A percentile compares a stretch with the other conserved stretches of the same genome.
Evolutionary conservation across 2,329 filamentous ascomycete genomes (phyloP).

Genomic region (Talaromyces sp.): DNA sequence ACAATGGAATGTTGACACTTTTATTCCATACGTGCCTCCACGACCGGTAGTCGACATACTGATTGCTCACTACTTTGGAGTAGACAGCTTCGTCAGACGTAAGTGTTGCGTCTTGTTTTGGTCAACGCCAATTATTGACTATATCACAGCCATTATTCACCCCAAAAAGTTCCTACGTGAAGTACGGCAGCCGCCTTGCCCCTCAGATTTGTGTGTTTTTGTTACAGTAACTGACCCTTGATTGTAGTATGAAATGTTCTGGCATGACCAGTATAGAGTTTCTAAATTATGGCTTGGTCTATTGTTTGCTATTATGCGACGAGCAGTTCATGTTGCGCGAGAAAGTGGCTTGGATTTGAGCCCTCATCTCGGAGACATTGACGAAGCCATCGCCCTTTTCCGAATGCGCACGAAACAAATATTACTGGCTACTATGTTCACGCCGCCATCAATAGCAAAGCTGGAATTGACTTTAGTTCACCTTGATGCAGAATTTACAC

Average conservation of each 20-base stretch:
- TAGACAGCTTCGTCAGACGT: slow-evolving; percentile 7
- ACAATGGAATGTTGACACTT: slow-evolving; percentile 11
- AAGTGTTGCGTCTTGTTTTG: background rate
- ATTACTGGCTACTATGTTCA: slow-evolving; percentile 54
- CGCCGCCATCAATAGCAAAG: slow-evolving; percentile 50
- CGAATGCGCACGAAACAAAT: slow-evolving; percentile 53
- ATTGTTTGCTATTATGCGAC: slow-evolving; percentile 56
- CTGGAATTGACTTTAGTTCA: slow-evolving; percentile 55
- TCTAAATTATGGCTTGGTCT: slow-evolving; percentile 45
- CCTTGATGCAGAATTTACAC: slow-evolving; percentile 52
- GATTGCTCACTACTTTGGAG: slow-evolving; percentile 11
- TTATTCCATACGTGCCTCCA: slow-evolving; percentile 4
- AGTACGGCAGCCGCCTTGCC: background rate
- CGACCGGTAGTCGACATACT: slow-evolving; percentile 7
- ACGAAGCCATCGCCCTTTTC: slow-evolving; percentile 24
- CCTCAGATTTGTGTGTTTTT: background rate
- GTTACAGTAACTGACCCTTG: background rate
- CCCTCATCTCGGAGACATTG: slow-evolving; percentile 51
- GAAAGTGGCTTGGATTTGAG: slow-evolving; percentile 54
- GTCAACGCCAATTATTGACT: background rate
- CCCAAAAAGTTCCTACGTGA: slow-evolving; percentile 13
- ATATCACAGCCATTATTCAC: slow-evolving; percentile 6
- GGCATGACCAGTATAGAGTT: slow-evolving; percentile 49
- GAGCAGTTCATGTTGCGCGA: slow-evolving; percentile 54
- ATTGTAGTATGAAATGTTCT: slow-evolving; percentile 52